phyloP scores from a whole-genome alignment of 176 grass and related monocot species.

The Secale cereale region DNA sequence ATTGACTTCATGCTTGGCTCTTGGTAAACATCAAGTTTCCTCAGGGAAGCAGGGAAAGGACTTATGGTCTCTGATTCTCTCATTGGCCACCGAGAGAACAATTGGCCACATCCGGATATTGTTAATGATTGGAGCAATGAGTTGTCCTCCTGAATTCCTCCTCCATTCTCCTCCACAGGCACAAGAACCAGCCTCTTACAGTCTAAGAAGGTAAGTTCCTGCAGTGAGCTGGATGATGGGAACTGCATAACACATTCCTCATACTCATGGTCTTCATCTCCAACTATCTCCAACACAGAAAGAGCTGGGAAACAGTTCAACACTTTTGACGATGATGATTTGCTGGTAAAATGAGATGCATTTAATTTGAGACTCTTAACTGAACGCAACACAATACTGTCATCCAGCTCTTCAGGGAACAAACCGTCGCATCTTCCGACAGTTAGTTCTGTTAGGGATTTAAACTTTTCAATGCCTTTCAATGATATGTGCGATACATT shows the following conservation, averaged over 20 bases:
- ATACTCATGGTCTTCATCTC: rapidly evolving
- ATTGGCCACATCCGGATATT: rapidly evolving
- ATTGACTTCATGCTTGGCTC: background rate
- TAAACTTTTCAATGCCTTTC: too few relatives aligned
- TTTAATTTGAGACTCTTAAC: too few relatives aligned
- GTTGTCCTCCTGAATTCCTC: background rate
- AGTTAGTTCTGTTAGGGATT: too few relatives aligned
- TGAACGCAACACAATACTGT: too few relatives aligned
- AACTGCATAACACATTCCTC: background rate
- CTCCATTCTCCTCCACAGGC: background rate
- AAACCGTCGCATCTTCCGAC: too few relatives aligned
- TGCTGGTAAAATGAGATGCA: too few relatives aligned
- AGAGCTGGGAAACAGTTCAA: too few relatives aligned
- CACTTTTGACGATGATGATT: too few relatives aligned
- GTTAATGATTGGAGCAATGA: background rate
- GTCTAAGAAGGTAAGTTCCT: rapidly evolving
- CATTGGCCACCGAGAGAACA: background rate
- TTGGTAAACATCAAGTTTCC: rapidly evolving
- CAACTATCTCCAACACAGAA: background rate
- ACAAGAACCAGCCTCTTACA: background rate
- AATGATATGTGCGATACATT: too few relatives aligned
- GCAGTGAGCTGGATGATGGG: background rate
- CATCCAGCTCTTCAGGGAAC: too few relatives aligned
- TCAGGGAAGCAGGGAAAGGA: background rate
- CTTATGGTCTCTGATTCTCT: background rate